Conservation (phyloP, 495 filamentous ascomycete species). For the Penicillium crystallinum region DNA sequence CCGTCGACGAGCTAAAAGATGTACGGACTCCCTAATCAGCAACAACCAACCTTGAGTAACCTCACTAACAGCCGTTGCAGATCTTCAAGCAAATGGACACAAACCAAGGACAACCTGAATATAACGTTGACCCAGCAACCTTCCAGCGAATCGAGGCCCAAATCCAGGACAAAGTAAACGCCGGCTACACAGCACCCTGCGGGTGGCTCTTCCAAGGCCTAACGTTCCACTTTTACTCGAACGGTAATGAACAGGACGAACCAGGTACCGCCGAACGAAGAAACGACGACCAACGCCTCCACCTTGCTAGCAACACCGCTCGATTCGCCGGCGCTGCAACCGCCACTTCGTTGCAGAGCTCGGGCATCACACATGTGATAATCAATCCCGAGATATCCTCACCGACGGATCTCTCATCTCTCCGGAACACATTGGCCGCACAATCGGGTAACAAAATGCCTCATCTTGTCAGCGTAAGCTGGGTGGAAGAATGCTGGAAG, state of each 20-base stretch:
- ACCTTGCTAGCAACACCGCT: constrained; percentile 42
- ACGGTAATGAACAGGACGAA: background rate
- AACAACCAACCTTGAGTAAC: background rate
- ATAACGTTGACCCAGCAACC: constrained; percentile 29
- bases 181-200: constrained; percentile 36
- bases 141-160: constrained; percentile 52
- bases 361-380: constrained; percentile 33
- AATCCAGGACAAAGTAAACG: constrained; percentile 42
- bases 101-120: constrained; percentile 21
- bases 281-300: constrained; percentile 10
- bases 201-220: constrained; percentile 67
- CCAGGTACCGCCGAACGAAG: background rate
- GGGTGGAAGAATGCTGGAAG: constrained; percentile 77
- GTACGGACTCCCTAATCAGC: constrained; percentile 24
- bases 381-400: constrained; percentile 17
- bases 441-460: constrained; percentile 49
- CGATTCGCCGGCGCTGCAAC: constrained; percentile 58
- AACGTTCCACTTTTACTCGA: constrained; percentile 46
- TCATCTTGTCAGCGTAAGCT: constrained; percentile 62
- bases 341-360: constrained; percentile 15
- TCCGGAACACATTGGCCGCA: constrained; percentile 25
- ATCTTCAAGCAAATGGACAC: constrained; percentile 46
- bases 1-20: constrained; percentile 56
- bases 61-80: constrained; percentile 7
- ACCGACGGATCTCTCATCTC: constrained; percentile 16